Evolutionary conservation across 1,139 yeast genomes (phyloP), one percentile per base, ranked within the genome.

Genomic region (Taiozyma sp.): DNA sequence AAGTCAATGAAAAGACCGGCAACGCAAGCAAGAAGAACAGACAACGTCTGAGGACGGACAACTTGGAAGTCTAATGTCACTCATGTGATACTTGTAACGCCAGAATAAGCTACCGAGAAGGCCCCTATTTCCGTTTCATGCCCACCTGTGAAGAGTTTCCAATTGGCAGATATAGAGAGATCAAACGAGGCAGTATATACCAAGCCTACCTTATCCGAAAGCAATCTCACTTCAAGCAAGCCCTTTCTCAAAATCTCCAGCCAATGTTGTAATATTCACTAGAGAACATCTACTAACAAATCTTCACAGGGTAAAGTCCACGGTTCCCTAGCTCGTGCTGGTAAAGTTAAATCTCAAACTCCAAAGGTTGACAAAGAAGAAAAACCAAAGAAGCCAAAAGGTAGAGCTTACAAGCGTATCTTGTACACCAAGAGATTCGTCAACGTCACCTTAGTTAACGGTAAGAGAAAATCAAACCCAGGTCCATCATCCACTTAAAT

Each of bases 261-360:
- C 22, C 34, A 43, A 46, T 23, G 13, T n/a, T 36, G n/a, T 8
- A 32, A 12, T 42, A 27, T 16, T 1, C 4, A 29, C 30, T 16
- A 9, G 23, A 36, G 40, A 43, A 56, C 57, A 61, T 59, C 57
- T 61, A 48, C 45, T 36, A 34, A 30, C 30, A 4, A 19, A 41
- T 39, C 27, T 8, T 50, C 57, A 65, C 69, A 83, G 93, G 95
- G 91, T 83, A 88, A 88, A 85, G 96, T 87, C 81, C 96, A 93
- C 97, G 99, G 99, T 80, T 91, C 97, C 81, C 88, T 93, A 86
- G 96, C 99, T 84, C 97, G 98, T 91, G 99, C 99, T 83, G 99
- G 99, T 89, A 92, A 93, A 83, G 99, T 93, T 80, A 93, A 92
- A 84, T 92, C 98, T 77, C 91, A 84, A 81, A 87, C 92, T 82